Evolutionary conservation across 352 stramenopile genomes (phyloP), one percentile per base, ranked within the genome.

Genomic region (Phytophthora ohioensis): DNA sequence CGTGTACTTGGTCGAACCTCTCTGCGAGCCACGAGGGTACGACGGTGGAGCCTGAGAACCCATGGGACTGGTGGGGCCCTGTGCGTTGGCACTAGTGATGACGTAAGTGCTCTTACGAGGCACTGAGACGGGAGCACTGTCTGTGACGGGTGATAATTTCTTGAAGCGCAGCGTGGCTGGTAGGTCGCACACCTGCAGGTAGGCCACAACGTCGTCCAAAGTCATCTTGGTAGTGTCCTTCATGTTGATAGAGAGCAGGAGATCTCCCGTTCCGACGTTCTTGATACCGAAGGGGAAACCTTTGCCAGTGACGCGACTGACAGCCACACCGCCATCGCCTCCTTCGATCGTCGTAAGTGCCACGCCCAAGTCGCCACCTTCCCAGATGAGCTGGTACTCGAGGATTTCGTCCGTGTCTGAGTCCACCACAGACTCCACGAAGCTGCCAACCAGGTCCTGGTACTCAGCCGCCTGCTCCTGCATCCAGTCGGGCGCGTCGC

Each of bases 341-440:
- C 77, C 84, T 54, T 94, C 85, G 36, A 91, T 65, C 38, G 85
- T 90, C 61, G 88, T 96, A 58, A 96, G 86, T 48, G 88, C 88
- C 27, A 96, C 86, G 53, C 88, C 88, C 62, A 96, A 64, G 67
- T 96, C 88, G 36, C 88, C 88, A 38, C 88, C 88, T 61, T 96
- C 88, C 88, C 88, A 96, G 70, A 96, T 96, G 58, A 96, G 81
- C 71, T 96, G 88, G 78, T 96, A 96, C 77, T 96, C 88, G 64
- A 92, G 72, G 73, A 93, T 90, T 64, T 94, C 85, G 66, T 95
- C 88, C 60, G 87, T 94, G 48, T 93, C 85, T 53, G 79, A 80
- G 69, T 94, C 87, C 57, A 91, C 82, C 10, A 94, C 87, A 17
- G 87, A 94, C 64, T 94, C 87, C 27, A 94, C 87, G 67, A 96